These are phyloP conservation scores for Suhomyces pyralidae DNA, from an alignment of 805 yeast species.

Conservation along the genomic window DNA sequence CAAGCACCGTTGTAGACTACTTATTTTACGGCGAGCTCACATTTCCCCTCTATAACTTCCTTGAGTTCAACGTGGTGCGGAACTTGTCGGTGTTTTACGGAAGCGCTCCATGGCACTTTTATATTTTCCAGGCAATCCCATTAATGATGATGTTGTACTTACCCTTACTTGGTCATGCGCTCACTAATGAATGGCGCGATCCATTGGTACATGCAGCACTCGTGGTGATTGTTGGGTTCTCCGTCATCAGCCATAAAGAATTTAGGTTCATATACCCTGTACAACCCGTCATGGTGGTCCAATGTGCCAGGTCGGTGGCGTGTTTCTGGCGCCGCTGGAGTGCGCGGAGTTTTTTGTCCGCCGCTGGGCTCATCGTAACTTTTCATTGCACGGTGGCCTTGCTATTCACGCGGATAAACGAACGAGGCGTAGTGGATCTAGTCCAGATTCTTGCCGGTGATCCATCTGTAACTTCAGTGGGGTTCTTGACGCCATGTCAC, in stretches of 20 bases:
- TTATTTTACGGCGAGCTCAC: constrained; percentile 54
- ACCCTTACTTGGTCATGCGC: constrained; percentile 50
- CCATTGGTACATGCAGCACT: constrained; percentile 25
- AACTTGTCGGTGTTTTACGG: constrained; percentile 84
- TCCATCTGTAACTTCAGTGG: constrained; percentile 49
- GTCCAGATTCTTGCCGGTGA: constrained; percentile 47
- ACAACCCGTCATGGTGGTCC: constrained; percentile 64
- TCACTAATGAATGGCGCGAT: constrained; percentile 10
- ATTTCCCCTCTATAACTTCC: constrained; percentile 65
- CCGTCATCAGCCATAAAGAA: constrained; percentile 80
- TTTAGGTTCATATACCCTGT: constrained; percentile 85
- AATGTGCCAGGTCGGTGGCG: constrained; percentile 35
- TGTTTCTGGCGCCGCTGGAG: not conserved
- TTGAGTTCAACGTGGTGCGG: constrained; percentile 73
- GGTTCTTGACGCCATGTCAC: constrained; percentile 93
- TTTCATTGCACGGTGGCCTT: constrained; percentile 42
- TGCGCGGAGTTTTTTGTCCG: not conserved
- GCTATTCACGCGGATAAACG: constrained; percentile 68
- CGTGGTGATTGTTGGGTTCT: constrained; percentile 53
- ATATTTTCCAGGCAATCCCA: constrained; percentile 80
- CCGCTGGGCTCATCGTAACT: constrained; percentile 1
- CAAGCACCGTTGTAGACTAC: constrained; percentile 52
- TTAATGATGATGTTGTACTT: constrained; percentile 61
- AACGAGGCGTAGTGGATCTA: constrained; percentile 79
- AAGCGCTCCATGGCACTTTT: constrained; percentile 78